Percentiles rank a stretch among this genome's conserved stretches.
These are phyloP conservation scores for Omphalotus olearius DNA, from an alignment of 1,284 basidiomycete genomes.

Conservation along the genomic window DNA sequence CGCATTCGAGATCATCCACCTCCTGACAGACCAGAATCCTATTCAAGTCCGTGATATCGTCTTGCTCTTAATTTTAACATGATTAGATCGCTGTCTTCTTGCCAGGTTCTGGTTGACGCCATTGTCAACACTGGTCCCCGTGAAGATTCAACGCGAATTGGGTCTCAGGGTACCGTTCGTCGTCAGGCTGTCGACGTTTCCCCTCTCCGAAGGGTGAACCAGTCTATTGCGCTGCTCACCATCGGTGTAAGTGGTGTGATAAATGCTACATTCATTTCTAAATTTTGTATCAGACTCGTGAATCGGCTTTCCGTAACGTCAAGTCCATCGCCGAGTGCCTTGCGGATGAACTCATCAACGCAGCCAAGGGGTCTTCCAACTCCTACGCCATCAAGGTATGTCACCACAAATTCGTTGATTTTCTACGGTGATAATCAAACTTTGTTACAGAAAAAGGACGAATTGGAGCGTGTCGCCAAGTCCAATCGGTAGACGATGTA, in stretches of 20 bases:
- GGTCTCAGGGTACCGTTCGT: slow-evolving; percentile 99
- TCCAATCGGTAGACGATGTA: slow-evolving; percentile 79
- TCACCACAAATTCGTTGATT: slow-evolving; percentile 11
- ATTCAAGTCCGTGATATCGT: slow-evolving; percentile 72
- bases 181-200: slow-evolving; percentile 99
- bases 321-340: slow-evolving; percentile 99
- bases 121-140: slow-evolving; percentile 99
- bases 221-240: slow-evolving; percentile 93
- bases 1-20: slow-evolving; percentile 99
- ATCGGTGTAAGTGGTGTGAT: slow-evolving; percentile 67
- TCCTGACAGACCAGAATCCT: slow-evolving; percentile 99
- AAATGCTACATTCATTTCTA: slow-evolving; percentile 8
- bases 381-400: slow-evolving; percentile 97
- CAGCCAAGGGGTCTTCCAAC: slow-evolving; percentile 99
- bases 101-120: slow-evolving; percentile 88
- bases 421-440: neutral
- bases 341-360: slow-evolving; percentile 99
- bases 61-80: neutral
- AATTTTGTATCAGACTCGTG: slow-evolving; percentile 71
- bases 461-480: slow-evolving; percentile 99
- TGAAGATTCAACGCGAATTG: slow-evolving; percentile 99
- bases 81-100: neutral
- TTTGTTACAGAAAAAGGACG: slow-evolving; percentile 78
- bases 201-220: slow-evolving; percentile 97
- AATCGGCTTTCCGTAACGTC: slow-evolving; percentile 99